Conservation (phyloP, 2,329 filamentous ascomycete species). For the Westerdykella aurantiaca region DNA sequence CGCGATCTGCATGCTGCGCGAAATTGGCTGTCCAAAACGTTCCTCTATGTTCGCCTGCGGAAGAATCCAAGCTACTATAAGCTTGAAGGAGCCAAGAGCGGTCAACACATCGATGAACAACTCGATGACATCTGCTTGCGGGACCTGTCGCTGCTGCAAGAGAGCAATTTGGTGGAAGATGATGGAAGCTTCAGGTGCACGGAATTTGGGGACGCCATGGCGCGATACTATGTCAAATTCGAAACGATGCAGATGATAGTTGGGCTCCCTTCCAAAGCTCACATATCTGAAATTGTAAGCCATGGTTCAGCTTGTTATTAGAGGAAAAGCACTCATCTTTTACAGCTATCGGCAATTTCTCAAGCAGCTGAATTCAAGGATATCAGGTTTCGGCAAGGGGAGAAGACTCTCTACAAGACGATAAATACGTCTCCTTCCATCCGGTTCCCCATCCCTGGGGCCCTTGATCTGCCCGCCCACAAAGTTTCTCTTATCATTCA, state of each 20-base stretch:
- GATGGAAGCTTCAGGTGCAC: conserved; percentile 54
- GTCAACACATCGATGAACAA: conserved; percentile 53
- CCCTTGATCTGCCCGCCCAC: conserved; percentile 60
- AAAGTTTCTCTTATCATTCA: conserved; percentile 78
- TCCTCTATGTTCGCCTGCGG: conserved; percentile 67
- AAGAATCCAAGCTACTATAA: conserved; percentile 67
- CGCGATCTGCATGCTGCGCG: conserved; percentile 59
- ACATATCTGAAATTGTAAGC: conserved; percentile 63
- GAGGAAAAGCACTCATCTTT: conserved; percentile 1
- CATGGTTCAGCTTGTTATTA: not conserved
- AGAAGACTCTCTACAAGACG: conserved; percentile 64
- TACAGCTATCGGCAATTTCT: conserved; percentile 59
- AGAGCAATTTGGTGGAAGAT: conserved; percentile 52
- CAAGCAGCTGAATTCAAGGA: conserved; percentile 68
- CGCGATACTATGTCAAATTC: conserved; percentile 73
- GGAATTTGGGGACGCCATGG: conserved; percentile 73
- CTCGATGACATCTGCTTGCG: conserved; percentile 66
- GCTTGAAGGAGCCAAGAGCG: conserved; percentile 50
- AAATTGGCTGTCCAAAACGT: conserved; percentile 70
- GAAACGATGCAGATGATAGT: conserved; percentile 71
- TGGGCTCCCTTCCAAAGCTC: conserved; percentile 54
- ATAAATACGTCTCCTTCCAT: conserved; percentile 65
- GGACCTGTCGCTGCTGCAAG: conserved; percentile 60
- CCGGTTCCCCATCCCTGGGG: conserved; percentile 64
- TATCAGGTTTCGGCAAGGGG: conserved; percentile 62